Evolutionary conservation across 1,284 basidiomycete species (phyloP).

Genomic region (Quambalaria eucalypti): DNA sequence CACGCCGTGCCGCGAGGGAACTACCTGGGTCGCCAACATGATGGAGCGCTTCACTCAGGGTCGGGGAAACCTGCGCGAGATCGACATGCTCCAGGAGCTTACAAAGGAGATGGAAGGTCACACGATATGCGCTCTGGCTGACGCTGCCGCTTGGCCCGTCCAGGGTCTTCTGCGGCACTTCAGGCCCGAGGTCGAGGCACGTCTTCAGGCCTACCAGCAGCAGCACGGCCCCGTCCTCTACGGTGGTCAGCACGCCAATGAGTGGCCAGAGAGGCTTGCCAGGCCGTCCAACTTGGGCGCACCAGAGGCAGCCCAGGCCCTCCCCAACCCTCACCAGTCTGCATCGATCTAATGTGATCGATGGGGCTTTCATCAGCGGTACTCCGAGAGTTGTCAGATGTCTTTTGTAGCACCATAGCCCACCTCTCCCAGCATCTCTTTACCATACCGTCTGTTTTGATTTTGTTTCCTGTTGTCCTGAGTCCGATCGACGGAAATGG

Average conservation of each 20-base stretch:
- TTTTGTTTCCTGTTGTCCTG: no score
- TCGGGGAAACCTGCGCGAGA: constrained; percentile 79
- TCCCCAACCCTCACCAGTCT: constrained; percentile 2
- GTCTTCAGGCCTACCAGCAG: constrained; percentile 70
- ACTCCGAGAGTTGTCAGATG: no score
- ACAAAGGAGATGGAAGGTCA: constrained; percentile 82
- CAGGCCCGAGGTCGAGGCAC: constrained; percentile 65
- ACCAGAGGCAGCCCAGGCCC: constrained; percentile 10
- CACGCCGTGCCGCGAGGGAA: constrained; percentile 86
- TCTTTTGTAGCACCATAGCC: no score
- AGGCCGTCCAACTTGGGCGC: constrained; percentile 67
- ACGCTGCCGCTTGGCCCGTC: constrained; percentile 97
- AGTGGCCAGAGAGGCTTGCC: constrained; percentile 65
- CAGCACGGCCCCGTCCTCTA: constrained; percentile 77
- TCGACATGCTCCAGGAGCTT: constrained; percentile 64
- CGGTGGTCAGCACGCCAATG: constrained; percentile 68
- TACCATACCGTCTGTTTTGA: no score
- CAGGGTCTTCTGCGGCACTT: constrained; percentile 92
- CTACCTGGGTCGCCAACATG: constrained; percentile 46
- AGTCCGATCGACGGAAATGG: no score
- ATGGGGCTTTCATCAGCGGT: no score
- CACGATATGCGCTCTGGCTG: constrained; percentile 84
- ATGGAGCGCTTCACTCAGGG: constrained; percentile 64
- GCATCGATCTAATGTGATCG: no score
- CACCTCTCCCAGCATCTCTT: no score